Evolutionary conservation across 129 eudicot genomes (phyloP), one percentile per base, ranked within the genome.

Genomic region (Chrysanthemum makinoi): DNA sequence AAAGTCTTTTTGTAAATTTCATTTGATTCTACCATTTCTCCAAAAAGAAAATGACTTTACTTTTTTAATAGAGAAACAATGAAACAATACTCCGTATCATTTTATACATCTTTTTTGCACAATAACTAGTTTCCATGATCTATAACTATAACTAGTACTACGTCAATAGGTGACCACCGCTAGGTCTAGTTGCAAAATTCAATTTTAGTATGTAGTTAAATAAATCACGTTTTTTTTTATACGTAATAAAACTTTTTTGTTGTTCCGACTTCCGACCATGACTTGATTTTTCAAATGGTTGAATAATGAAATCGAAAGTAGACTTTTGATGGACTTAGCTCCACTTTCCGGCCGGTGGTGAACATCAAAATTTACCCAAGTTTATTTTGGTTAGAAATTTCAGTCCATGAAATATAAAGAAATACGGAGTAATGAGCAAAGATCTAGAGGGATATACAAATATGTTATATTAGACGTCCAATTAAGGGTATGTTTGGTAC

Each of bases 201-300:
- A 59, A 24, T 10, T 59, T 20, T 59, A 7, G 22, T 2, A 16
- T 15, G 62, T 8, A 56, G 10, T 22, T 4, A 22, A 26, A 3
- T 1, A 10, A 14, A 64, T 18, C 69, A 65, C 69, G 30, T n/a
- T n/a, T 65, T 44, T 65, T 43, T 17, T 16, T 18, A 9, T 16
- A 16, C 20, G 33, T 65, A 10, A 43, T 43, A 44, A 10, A 12
- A 48, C 13, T 66, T n/a, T 22, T 19, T 2, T 14, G 57, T 48
- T 66, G 71, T 48, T 66, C 58, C 56, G 59, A 66, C 72, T 48
- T 19, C 59, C 46, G 71, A 47, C 56, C 58, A 66, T 66, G 43
- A 48, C 71, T 66, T 26, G 4, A 7, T 14, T 14, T 2, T 62
- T 2, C 18, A 18, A n/a, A 28, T 28, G 11, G 64, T 62, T 62